These are phyloP conservation scores for Rhizoclosmatium globosum DNA, from an alignment of 192 early-diverging fungal species.

Conservation along the genomic window DNA sequence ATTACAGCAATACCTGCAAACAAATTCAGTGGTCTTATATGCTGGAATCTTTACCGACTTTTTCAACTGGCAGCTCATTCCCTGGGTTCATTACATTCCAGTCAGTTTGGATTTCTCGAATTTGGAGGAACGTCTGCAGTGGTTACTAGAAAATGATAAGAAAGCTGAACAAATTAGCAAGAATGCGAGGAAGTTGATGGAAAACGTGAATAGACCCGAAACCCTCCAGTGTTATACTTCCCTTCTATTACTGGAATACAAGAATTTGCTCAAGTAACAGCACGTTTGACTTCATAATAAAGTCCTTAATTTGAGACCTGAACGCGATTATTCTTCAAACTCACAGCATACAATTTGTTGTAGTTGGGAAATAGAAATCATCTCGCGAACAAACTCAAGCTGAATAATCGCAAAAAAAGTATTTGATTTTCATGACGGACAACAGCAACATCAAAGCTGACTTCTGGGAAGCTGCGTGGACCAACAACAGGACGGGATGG, in stretches of 20 bases:
- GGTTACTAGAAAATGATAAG: constrained; percentile 24
- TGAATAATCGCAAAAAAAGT: no score
- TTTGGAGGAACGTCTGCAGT: constrained; percentile 13
- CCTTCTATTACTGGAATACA: not conserved
- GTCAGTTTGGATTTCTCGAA: constrained; percentile 22
- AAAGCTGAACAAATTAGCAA: constrained; percentile 2
- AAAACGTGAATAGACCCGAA: not conserved
- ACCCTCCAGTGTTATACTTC: constrained; percentile 11
- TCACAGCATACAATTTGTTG: no score
- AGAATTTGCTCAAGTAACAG: not conserved
- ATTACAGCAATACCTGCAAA: constrained; percentile 11
- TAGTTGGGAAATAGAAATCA: no score
- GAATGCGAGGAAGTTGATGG: constrained; percentile 3
- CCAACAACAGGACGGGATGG: constrained; percentile 25
- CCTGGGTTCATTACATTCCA: constrained; percentile 37
- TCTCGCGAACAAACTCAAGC: no score
- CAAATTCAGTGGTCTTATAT: constrained; percentile 25
- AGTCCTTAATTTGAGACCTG: no score
- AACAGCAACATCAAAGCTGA: not conserved
- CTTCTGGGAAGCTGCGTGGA: constrained; percentile 34
- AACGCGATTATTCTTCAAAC: no score
- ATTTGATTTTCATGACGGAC: not conserved
- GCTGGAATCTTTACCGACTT: constrained; percentile 27
- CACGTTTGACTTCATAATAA: no score
- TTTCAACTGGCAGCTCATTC: constrained; percentile 10